Evolutionary conservation across 768 basidiomycete species (phyloP), one percentile per base, ranked within the genome.

Genomic region (Pisolithus microcarpus): DNA sequence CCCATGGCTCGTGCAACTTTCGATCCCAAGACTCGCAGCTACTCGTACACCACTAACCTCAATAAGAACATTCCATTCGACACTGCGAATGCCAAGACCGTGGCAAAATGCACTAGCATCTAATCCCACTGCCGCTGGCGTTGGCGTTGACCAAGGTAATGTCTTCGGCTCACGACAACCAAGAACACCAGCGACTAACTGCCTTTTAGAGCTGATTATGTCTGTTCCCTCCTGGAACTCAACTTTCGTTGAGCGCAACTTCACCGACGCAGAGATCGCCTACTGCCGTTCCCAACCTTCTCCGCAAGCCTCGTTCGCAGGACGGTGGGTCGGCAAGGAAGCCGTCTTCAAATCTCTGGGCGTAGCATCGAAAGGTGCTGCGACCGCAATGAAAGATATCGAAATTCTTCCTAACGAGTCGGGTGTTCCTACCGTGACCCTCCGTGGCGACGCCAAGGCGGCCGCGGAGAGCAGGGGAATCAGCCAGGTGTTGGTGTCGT

Each of bases 301-400:
- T 44, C 82, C 90, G 16, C 69, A 79, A 1, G 87, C 96, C 7
- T 97, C 95, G 2, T 93, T 96, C 64, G 95, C 96, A 19, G 94
- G 89, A 34, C 87, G 94, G 50, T 99, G 96, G 95, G 89, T 81
- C 26, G 95, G 91, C 47, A 99, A 98, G 71, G 96, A 98, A 68
- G 95, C 94, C 3, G 82, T 87, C 49, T 97, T 98, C 84, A 98
- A 98, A 73, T 88, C 92, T 5, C 78, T 99, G 1, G 88, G 91
- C 19, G 86, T 92, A 40, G 72, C 84, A 18, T 92, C 90, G 4
- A 87, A 91, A 69, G 96, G 96, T 37, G 95, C 94, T 10, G 89
- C 81, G 6, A 94, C 96, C 16, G 76, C 86, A n/a, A 85, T 98
- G 86, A 89, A 89, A 70, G 94, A 98, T 57, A 98, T 99, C 53